Percentiles rank a stretch among this genome's conserved stretches.
These are phyloP conservation scores for Cytospora schulzeri DNA, from an alignment of 2,329 filamentous ascomycete species.

Conservation along the genomic window DNA sequence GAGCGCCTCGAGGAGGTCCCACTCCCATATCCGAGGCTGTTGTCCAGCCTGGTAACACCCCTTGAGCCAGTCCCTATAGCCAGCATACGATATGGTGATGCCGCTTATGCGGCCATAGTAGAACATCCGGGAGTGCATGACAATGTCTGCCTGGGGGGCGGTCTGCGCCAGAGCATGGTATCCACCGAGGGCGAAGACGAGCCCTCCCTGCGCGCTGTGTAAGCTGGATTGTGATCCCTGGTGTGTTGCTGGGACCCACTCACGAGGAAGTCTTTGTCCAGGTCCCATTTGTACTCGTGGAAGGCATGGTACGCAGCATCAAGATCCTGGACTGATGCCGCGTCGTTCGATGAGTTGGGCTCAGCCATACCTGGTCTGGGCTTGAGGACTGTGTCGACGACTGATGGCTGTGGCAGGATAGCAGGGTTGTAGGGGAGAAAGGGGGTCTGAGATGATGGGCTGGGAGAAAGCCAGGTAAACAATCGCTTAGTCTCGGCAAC, in stretches of 20 bases:
- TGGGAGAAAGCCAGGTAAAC: not conserved
- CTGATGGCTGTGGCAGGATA: not conserved
- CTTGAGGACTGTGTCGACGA: not conserved
- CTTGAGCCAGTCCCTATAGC: constrained; percentile 68
- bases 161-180: constrained; percentile 24
- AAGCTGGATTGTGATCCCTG: not conserved
- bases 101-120: constrained; percentile 60
- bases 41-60: constrained; percentile 38
- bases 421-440: not conserved
- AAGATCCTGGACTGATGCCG: not conserved
- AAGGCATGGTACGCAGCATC: constrained; percentile 17
- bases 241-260: not conserved
- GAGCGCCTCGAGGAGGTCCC: constrained; percentile 27
- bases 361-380: constrained; percentile 15
- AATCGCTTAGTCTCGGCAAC: not conserved
- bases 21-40: constrained; percentile 31
- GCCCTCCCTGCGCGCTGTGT: constrained; percentile 17
- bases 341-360: not conserved
- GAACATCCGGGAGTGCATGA: constrained; percentile 46
- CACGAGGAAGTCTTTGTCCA: constrained; percentile 28
- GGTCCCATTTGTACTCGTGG: constrained; percentile 27
- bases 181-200: constrained; percentile 26
- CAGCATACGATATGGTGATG: constrained; percentile 63
- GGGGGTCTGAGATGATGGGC: not conserved
- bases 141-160: constrained; percentile 27